A percentile compares a stretch with the other conserved stretches of the same genome.
These are phyloP conservation scores for Rhizoclosmatium sp. DNA, from an alignment of 192 early-diverging fungal species.

Conservation along the genomic window DNA sequence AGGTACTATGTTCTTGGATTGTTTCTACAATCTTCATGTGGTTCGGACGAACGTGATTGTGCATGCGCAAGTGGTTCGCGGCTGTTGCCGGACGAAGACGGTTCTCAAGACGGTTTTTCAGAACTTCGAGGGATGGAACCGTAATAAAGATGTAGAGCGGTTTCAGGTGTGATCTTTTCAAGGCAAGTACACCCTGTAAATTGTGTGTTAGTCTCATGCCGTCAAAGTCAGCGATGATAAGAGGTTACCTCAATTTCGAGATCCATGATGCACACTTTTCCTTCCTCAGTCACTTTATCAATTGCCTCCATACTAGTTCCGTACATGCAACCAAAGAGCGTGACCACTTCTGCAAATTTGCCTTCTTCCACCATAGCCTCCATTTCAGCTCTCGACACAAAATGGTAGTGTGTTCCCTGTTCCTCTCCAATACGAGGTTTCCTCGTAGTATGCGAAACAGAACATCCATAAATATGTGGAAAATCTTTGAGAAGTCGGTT, in stretches of 20 bases:
- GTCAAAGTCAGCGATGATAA: neutral
- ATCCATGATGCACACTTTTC: constrained; percentile 64
- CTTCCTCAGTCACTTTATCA: constrained; percentile 58
- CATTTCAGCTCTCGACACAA: constrained; percentile 55
- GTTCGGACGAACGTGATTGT: neutral
- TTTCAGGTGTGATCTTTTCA: constrained; percentile 57
- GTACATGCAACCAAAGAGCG: constrained; percentile 65
- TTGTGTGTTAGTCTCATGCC: neutral
- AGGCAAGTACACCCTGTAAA: constrained; percentile 54
- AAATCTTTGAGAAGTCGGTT: constrained; percentile 46
- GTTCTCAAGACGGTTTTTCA: constrained; percentile 54
- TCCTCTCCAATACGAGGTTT: constrained; percentile 62
- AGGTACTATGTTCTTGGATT: constrained; percentile 26
- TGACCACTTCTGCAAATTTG: constrained; percentile 59
- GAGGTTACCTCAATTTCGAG: constrained; percentile 58
- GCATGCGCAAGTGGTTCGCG: neutral
- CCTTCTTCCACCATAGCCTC: constrained; percentile 51
- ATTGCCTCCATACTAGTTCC: constrained; percentile 57
- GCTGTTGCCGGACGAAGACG: constrained; percentile 29
- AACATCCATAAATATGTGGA: constrained; percentile 57
- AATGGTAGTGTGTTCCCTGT: constrained; percentile 64
- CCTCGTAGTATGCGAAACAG: constrained; percentile 66
- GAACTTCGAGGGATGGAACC: constrained; percentile 51
- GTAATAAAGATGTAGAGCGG: constrained; percentile 56
- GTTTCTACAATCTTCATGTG: constrained; percentile 16